Percentiles rank a stretch among this genome's conserved stretches.
phyloP scores from a whole-genome alignment of 73 alveolate species.

The Effrenium voratum region DNA sequence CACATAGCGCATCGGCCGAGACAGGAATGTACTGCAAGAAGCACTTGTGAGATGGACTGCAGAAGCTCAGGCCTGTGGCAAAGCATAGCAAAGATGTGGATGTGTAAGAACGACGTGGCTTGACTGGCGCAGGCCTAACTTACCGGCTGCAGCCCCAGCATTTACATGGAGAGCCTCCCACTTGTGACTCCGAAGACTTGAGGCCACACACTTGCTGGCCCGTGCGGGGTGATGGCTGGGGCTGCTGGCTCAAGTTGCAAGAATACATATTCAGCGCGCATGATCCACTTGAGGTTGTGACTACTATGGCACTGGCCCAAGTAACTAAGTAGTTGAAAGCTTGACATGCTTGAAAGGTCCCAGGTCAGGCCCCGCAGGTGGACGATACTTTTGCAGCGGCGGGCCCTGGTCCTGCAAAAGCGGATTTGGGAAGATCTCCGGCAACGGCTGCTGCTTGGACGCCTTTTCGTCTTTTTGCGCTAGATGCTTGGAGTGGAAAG shows the following conservation, averaged over 20 bases:
- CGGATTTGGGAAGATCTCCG: constrained; percentile 23
- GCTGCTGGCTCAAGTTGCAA: not conserved
- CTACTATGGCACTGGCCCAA: constrained; percentile 24
- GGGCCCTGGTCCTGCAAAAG: not conserved
- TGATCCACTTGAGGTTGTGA: not conserved
- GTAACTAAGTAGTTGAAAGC: too few species aligned
- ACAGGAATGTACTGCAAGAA: not conserved
- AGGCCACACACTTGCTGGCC: constrained; percentile 31
- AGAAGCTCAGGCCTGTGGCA: not conserved
- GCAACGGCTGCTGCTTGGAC: constrained; percentile 18
- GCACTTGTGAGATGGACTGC: constrained; percentile 31
- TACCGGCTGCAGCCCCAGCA: not conserved
- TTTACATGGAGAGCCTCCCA: not conserved
- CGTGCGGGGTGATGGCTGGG: constrained; percentile 14
- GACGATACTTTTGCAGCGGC: constrained; percentile 16
- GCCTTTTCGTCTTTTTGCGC: too few species aligned
- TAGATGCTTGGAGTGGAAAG: too few species aligned
- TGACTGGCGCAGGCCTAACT: not conserved
- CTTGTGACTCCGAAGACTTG: not conserved
- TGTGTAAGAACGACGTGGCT: too few species aligned
- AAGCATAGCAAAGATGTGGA: not conserved
- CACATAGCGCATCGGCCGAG: not conserved
- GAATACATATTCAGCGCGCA: not conserved
- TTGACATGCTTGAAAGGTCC: too few species aligned
- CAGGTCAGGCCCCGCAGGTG: not conserved